Evolutionary conservation across 257 asterid genomes (phyloP).

Genomic region (Solanum lycopersicoides): DNA sequence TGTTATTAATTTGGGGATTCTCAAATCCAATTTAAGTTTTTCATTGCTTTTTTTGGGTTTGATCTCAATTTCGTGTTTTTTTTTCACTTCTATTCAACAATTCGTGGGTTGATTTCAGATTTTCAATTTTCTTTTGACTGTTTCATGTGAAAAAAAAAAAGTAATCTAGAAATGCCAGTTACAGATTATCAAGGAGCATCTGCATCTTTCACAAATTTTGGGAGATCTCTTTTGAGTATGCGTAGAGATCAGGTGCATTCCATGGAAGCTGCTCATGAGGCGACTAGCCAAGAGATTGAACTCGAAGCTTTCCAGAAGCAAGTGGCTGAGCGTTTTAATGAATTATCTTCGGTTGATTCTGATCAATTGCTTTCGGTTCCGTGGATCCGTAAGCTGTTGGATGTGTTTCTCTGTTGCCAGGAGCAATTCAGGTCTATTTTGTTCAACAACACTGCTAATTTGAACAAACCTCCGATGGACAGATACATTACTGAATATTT

Average conservation of each 20-base stretch:
- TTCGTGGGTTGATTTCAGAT: neutral
- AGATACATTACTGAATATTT: constrained; percentile 46
- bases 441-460: constrained; percentile 20
- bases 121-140: neutral
- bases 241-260: constrained; percentile 80
- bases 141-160: neutral
- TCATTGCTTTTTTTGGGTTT: neutral
- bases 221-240: constrained; percentile 51
- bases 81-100: neutral
- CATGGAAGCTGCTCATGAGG: constrained; percentile 49
- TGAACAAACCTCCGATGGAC: constrained; percentile 63
- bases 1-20: neutral
- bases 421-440: constrained; percentile 64
- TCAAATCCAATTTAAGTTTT: neutral
- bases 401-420: constrained; percentile 61
- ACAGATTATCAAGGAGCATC: constrained; percentile 56
- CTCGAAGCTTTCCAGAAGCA: constrained; percentile 58
- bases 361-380: constrained; percentile 51
- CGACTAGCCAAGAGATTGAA: constrained; percentile 33
- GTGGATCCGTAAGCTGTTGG: constrained; percentile 73
- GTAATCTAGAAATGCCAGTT: constrained; percentile 56
- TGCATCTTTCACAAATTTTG: constrained; percentile 40
- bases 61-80: neutral
- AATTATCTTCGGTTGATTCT: constrained; percentile 23
- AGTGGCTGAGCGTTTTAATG: constrained; percentile 49